phyloP scores from a whole-genome alignment of 2,329 filamentous ascomycete genomes.

The Ophiostoma sp. region DNA sequence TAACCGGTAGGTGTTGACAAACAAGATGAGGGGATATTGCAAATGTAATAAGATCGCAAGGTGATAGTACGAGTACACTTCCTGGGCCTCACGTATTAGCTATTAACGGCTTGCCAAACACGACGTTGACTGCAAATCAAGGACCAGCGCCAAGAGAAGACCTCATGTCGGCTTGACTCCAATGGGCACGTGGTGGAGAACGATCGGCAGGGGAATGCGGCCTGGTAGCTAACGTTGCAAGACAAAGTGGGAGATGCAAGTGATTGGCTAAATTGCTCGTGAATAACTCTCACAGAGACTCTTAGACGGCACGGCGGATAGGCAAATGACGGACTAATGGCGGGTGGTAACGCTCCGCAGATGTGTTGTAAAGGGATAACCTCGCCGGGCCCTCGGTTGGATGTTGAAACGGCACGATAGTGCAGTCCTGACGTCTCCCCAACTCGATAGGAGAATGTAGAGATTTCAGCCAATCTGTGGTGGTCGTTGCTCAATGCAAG shows the following conservation, averaged over 20 bases:
- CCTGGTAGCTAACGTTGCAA: neutral
- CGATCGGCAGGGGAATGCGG: neutral
- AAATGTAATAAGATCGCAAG: neutral
- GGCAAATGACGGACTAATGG: too few relatives aligned
- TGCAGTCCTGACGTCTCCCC: too few relatives aligned
- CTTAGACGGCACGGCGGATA: too few relatives aligned
- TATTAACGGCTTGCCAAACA: neutral
- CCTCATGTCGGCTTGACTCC: neutral
- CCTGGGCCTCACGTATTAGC: neutral
- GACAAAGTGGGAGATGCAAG: neutral
- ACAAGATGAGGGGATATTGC: neutral
- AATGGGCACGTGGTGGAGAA: neutral
- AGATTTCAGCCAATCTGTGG: too few relatives aligned
- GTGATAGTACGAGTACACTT: neutral
- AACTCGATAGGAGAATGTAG: too few relatives aligned
- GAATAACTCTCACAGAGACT: too few relatives aligned
- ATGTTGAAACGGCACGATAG: too few relatives aligned
- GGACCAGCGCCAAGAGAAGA: neutral
- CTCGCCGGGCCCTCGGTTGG: too few relatives aligned
- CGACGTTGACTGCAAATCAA: neutral
- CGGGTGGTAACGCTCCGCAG: too few relatives aligned
- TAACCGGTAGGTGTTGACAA: slow-evolving; percentile 6
- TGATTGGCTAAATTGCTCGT: too few relatives aligned
- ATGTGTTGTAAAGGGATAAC: too few relatives aligned
- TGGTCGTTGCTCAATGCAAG: too few relatives aligned